Evolutionary conservation across 2,329 filamentous ascomycete species (phyloP).

Genomic region (Claviceps sp.): DNA sequence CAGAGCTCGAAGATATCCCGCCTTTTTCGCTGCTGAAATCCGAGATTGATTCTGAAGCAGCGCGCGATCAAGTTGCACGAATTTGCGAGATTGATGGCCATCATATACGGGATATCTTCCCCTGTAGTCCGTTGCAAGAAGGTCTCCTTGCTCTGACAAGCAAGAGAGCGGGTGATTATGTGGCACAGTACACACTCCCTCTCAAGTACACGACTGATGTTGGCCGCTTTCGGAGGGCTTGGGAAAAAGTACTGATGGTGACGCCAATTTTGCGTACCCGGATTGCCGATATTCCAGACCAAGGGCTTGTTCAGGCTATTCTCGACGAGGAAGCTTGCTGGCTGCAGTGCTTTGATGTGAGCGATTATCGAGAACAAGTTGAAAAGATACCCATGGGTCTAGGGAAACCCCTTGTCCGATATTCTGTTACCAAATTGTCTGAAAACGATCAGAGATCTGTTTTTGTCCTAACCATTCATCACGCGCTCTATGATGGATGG

Average conservation of each 20-base stretch:
- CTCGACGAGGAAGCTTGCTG: conserved; percentile 21
- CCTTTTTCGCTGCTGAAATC: conserved; percentile 1
- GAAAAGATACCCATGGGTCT: conserved; percentile 14
- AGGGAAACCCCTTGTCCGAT: conserved; percentile 10
- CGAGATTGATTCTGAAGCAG: background rate
- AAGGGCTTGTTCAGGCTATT: conserved; percentile 28
- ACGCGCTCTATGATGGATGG: conserved; percentile 39
- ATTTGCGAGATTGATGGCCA: background rate
- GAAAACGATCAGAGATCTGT: background rate
- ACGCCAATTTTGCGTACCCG: conserved; percentile 6
- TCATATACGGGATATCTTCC: conserved; percentile 6
- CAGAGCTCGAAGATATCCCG: background rate
- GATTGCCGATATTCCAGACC: conserved; percentile 5
- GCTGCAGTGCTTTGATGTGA: conserved; percentile 16
- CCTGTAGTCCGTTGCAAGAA: conserved; percentile 7
- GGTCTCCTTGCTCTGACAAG: conserved; percentile 6
- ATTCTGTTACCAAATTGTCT: background rate
- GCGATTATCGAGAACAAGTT: conserved; percentile 20
- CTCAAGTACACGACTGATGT: conserved; percentile 1
- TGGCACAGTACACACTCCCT: conserved; percentile 2
- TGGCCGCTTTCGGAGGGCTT: conserved; percentile 1
- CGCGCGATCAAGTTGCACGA: background rate
- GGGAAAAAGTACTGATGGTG: conserved; percentile 3
- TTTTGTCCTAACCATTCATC: conserved; percentile 30
- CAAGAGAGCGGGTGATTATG: conserved; percentile 5